A percentile compares a stretch with the other conserved stretches of the same genome.
Conservation (phyloP, 2,329 filamentous ascomycete species). For the Pestalotiopsis sp. region DNA sequence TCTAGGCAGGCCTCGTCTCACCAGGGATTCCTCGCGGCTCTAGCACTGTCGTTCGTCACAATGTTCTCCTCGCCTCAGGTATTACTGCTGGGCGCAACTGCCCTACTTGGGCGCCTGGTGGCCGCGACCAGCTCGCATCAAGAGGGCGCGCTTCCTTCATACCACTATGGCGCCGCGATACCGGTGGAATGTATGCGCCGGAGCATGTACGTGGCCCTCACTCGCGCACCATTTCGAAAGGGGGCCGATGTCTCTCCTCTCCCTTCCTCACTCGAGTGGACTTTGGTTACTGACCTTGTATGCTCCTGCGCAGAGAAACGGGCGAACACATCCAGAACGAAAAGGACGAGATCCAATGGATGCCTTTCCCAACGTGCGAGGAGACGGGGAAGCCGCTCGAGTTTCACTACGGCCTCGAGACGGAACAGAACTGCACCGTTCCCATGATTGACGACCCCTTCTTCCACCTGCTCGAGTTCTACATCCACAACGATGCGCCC, state of each 20-base stretch:
- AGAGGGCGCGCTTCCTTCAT: conserved; percentile 57
- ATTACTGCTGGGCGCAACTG: conserved; percentile 20
- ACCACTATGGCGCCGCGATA: conserved; percentile 69
- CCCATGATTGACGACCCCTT: conserved; percentile 76
- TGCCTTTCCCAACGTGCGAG: conserved; percentile 87
- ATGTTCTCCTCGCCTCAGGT: conserved; percentile 26
- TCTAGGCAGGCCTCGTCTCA: conserved; percentile 2
- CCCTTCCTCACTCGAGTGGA: not conserved
- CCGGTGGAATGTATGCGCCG: conserved; percentile 75
- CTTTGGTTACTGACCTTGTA: not conserved
- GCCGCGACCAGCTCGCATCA: conserved; percentile 24
- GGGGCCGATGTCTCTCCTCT: not conserved
- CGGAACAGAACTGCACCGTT: conserved; percentile 84
- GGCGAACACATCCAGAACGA: conserved; percentile 87
- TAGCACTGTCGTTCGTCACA: conserved; percentile 3
- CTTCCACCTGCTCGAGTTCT: conserved; percentile 93
- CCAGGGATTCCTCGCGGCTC: not conserved
- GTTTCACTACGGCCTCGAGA: conserved; percentile 82
- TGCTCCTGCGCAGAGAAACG: conserved; percentile 64
- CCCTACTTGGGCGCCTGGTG: conserved; percentile 20
- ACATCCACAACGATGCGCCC: conserved; percentile 95
- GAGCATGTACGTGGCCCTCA: conserved; percentile 61
- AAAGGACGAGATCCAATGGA: conserved; percentile 84
- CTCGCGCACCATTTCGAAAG: not conserved
- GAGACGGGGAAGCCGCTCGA: conserved; percentile 84